Conservation (phyloP, 176 grass and related monocot genomes). For the Carex parvula region DNA sequence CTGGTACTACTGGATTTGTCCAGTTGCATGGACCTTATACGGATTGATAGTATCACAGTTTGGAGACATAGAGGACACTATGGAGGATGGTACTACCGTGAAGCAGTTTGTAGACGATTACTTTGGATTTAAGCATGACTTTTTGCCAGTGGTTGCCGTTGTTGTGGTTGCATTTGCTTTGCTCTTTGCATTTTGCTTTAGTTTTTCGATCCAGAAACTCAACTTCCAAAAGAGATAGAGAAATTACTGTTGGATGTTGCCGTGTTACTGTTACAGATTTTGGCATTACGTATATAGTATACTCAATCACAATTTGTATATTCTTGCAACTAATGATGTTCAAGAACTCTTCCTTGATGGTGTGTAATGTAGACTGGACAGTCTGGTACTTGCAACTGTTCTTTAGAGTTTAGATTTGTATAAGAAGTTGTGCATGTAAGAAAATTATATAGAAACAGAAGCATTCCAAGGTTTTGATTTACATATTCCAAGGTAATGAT, state of each 20-base stretch:
- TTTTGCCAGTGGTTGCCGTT: conserved; percentile 48
- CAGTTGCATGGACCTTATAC: conserved; percentile 68
- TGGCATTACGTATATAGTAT: conserved; percentile 4
- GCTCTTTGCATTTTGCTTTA: conserved; percentile 60
- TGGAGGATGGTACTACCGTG: conserved; percentile 34
- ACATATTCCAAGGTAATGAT: not conserved
- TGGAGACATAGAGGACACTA: conserved; percentile 36
- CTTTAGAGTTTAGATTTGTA: not conserved
- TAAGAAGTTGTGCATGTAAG: conserved; percentile 1
- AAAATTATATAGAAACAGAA: not conserved
- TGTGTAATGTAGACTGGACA: not conserved
- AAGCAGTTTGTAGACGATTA: conserved; percentile 43
- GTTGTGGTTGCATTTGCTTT: conserved; percentile 41
- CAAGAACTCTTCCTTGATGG: not conserved
- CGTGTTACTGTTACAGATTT: not conserved
- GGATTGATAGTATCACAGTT: conserved; percentile 70
- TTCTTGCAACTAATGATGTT: not conserved
- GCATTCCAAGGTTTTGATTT: not conserved
- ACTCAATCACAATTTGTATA: not conserved
- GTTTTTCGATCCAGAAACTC: conserved; percentile 67
- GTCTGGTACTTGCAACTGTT: not conserved
- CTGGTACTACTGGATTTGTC: conserved; percentile 77
- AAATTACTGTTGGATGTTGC: not conserved
- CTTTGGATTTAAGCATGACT: conserved; percentile 69
- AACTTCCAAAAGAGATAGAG: conserved; percentile 89